Conservation (phyloP, 2,329 filamentous ascomycete genomes). For the Diaporthe nobilis region DNA sequence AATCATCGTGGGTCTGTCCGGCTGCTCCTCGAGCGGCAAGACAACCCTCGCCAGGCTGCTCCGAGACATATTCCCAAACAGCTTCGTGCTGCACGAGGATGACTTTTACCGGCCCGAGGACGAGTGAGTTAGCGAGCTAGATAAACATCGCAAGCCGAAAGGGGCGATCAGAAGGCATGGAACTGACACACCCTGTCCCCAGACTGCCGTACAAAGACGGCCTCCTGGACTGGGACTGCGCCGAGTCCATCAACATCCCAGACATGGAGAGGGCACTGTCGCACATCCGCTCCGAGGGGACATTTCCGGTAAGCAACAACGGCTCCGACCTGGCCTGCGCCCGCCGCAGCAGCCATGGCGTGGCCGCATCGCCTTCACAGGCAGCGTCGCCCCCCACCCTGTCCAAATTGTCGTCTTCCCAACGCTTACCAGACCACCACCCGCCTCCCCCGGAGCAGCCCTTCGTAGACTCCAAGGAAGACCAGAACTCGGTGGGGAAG, state of each 20-base stretch:
- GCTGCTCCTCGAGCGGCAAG: slow-evolving; percentile 93
- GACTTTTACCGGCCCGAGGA: slow-evolving; percentile 92
- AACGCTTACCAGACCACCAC: slow-evolving; percentile 33
- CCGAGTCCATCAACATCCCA: slow-evolving; percentile 80
- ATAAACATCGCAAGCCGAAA: neutral
- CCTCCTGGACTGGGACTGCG: slow-evolving; percentile 92
- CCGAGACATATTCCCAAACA: slow-evolving; percentile 82
- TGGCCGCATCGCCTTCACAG: slow-evolving; percentile 28
- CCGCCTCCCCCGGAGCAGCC: slow-evolving; percentile 54
- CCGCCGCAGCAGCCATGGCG: slow-evolving; percentile 49
- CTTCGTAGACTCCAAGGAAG: slow-evolving; percentile 69
- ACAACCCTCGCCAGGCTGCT: slow-evolving; percentile 91
- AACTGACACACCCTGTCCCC: slow-evolving; percentile 32
- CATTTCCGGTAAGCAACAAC: slow-evolving; percentile 70
- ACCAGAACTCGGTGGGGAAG: slow-evolving; percentile 72
- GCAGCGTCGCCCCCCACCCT: slow-evolving; percentile 8
- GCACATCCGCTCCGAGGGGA: slow-evolving; percentile 79
- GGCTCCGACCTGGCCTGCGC: slow-evolving; percentile 41
- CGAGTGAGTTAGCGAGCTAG: slow-evolving; percentile 63
- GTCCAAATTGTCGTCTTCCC: slow-evolving; percentile 51
- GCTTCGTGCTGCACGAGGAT: slow-evolving; percentile 93
- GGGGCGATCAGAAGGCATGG: too few species aligned
- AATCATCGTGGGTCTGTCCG: slow-evolving; percentile 85
- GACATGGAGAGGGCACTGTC: slow-evolving; percentile 76
- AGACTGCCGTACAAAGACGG: slow-evolving; percentile 71